These are phyloP conservation scores for Bisporella sp. DNA, from an alignment of 2,329 filamentous ascomycete species.

Conservation along the genomic window DNA sequence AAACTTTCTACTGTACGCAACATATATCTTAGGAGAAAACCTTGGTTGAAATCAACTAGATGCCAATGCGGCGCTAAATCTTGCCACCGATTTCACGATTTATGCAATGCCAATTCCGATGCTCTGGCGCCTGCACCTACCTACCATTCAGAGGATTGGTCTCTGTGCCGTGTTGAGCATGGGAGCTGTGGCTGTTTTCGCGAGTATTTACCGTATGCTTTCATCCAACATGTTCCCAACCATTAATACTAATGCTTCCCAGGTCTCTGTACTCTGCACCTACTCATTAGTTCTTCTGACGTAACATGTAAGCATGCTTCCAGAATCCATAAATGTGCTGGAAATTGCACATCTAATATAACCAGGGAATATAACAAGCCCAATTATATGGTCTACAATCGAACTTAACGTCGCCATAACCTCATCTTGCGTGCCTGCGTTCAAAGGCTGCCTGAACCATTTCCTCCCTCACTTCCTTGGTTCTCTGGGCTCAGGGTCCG, in stretches of 20 bases:
- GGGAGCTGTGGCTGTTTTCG: conserved; percentile 20
- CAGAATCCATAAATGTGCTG: neutral
- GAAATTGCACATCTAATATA: neutral
- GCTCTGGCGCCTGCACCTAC: conserved; percentile 36
- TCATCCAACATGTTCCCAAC: neutral
- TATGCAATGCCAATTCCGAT: conserved; percentile 38
- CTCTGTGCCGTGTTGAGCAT: conserved; percentile 36
- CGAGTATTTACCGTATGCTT: neutral
- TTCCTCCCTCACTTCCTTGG: neutral
- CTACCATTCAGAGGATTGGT: conserved; percentile 36
- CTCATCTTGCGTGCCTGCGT: neutral
- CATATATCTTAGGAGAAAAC: no score
- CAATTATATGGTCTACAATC: neutral
- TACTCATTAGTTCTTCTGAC: neutral
- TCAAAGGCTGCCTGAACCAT: neutral
- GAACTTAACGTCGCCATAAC: neutral
- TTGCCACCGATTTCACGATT: conserved; percentile 38
- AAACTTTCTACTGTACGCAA: conserved; percentile 33
- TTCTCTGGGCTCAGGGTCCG: neutral
- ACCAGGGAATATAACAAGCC: neutral
- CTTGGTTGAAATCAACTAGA: conserved; percentile 12
- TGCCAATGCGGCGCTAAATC: conserved; percentile 38
- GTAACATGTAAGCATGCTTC: neutral
- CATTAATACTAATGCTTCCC: neutral
- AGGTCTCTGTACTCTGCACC: neutral